These are phyloP conservation scores for Lactarius quietus DNA, from an alignment of 768 basidiomycete species.

Conservation along the genomic window DNA sequence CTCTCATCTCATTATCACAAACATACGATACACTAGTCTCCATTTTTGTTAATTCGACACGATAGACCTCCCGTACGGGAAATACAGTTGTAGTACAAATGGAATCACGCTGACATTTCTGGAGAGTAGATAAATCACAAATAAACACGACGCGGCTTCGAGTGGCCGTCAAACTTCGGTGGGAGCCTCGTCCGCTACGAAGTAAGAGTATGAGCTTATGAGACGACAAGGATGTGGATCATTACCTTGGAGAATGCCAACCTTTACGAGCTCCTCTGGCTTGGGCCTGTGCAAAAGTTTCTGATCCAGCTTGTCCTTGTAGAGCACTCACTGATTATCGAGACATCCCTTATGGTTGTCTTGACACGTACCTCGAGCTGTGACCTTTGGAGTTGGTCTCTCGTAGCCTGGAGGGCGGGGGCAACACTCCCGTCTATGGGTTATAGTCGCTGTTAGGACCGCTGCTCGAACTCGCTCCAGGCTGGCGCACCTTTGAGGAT, in stretches of 20 bases:
- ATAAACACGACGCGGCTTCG: background rate
- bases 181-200: slow-evolving; percentile 21
- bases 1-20: slow-evolving; percentile 1
- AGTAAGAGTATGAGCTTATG: background rate
- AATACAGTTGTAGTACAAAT: slow-evolving; percentile 14
- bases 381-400: slow-evolving; percentile 55
- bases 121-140: background rate
- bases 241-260: slow-evolving; percentile 54
- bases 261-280: slow-evolving; percentile 59
- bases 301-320: slow-evolving; percentile 60
- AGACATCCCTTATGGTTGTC: slow-evolving; percentile 3
- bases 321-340: slow-evolving; percentile 1
- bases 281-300: slow-evolving; percentile 55
- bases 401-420: slow-evolving; percentile 56
- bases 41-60: slow-evolving; percentile 10
- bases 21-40: slow-evolving; percentile 5
- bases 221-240: background rate
- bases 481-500: slow-evolving; percentile 57
- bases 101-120: background rate
- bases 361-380: slow-evolving; percentile 52
- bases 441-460: background rate
- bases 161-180: slow-evolving; percentile 13
- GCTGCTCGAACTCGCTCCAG: background rate
- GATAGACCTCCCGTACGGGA: slow-evolving; percentile 22
- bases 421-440: slow-evolving; percentile 57